Conservation (phyloP, 2,329 filamentous ascomycete species). For the Boeremia lycopersici region DNA sequence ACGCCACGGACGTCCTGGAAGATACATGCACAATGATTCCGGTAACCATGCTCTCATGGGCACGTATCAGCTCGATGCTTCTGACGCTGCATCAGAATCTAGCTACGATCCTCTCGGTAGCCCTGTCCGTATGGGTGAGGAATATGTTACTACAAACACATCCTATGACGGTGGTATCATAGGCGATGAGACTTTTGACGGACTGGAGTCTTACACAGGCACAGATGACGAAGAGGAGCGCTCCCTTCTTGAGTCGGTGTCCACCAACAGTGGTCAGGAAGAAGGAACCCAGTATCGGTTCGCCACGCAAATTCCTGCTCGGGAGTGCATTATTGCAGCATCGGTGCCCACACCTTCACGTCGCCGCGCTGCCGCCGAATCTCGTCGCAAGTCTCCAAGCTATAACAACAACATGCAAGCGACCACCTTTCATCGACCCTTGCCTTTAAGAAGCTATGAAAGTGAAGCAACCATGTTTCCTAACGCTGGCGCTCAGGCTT, state of each 20-base stretch:
- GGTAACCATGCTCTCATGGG: background rate
- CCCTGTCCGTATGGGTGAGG: background rate
- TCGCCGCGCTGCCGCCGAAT: constrained; percentile 1
- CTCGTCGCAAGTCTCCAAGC: constrained; percentile 2
- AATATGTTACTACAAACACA: background rate
- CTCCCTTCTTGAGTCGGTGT: constrained; percentile 13
- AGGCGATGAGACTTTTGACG: constrained; percentile 4
- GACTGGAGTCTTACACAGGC: constrained; percentile 4
- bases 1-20: background rate
- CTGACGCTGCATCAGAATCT: constrained; percentile 9
- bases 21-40: background rate
- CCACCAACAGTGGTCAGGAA: background rate
- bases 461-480: constrained; percentile 14
- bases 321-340: background rate
- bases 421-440: constrained; percentile 17
- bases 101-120: constrained; percentile 2
- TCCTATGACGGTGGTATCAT: background rate
- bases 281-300: background rate
- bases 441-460: constrained; percentile 23
- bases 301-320: background rate
- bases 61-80: constrained; percentile 9
- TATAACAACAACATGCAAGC: background rate
- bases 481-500: constrained; percentile 2
- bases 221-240: constrained; percentile 4
- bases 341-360: constrained; percentile 1